These are phyloP conservation scores for Colletotrichum echinochloae DNA, from an alignment of 2,329 filamentous ascomycete species.

Conservation along the genomic window DNA sequence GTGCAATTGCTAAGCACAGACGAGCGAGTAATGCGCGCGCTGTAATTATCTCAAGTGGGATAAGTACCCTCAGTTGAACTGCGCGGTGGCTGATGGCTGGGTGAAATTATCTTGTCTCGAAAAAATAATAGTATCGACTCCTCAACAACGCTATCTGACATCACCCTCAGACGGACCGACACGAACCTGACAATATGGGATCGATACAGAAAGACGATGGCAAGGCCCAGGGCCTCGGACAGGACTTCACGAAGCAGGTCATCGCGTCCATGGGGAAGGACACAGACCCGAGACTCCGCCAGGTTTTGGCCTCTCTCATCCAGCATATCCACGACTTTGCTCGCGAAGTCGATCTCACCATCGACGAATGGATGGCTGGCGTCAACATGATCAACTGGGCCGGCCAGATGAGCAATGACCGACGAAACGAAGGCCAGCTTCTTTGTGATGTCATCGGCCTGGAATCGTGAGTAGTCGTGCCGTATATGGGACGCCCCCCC, in stretches of 20 bases:
- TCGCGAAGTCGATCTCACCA: conserved; percentile 81
- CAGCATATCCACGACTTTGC: conserved; percentile 85
- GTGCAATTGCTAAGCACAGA: conserved; percentile 18
- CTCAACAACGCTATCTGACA: background rate
- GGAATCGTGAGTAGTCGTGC: conserved; percentile 65
- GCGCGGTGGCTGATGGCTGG: background rate
- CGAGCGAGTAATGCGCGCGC: conserved; percentile 24
- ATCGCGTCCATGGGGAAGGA: conserved; percentile 80
- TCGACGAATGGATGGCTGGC: conserved; percentile 83
- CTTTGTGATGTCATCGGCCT: conserved; percentile 80
- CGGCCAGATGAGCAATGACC: conserved; percentile 75
- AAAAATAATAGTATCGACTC: background rate
- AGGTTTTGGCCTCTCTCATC: conserved; percentile 76
- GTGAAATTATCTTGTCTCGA: conserved; percentile 4
- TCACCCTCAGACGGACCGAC: background rate
- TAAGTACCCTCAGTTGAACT: conserved; percentile 12
- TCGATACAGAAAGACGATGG: conserved; percentile 32
- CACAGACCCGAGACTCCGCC: conserved; percentile 74
- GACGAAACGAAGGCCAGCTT: conserved; percentile 79
- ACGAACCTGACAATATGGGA: conserved; percentile 23
- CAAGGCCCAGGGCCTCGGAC: conserved; percentile 45
- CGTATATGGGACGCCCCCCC: background rate
- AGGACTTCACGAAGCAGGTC: conserved; percentile 77
- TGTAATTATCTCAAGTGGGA: conserved; percentile 2
- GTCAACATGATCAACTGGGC: conserved; percentile 70